Conservation (phyloP, 163 green algal genomes). For the Scenedesmus sp. region DNA sequence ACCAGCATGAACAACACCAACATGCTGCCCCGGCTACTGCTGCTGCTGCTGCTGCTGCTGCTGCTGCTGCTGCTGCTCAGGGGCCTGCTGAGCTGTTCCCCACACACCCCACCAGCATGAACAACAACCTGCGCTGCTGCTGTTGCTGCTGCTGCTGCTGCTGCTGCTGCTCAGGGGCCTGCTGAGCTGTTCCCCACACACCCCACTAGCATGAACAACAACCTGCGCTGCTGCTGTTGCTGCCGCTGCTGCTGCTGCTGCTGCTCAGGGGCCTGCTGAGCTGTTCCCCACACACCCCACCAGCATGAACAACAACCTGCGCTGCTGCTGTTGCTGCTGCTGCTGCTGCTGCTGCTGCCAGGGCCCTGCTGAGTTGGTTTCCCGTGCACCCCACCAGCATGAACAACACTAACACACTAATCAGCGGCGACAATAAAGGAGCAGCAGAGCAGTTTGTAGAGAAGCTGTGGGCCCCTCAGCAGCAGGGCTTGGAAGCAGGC, state of each 20-base stretch:
- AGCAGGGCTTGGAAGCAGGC: constrained; percentile 24
- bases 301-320: constrained; percentile 85
- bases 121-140: constrained; percentile 71
- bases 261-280: background rate
- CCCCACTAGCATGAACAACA: constrained; percentile 92
- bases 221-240: no score
- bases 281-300: constrained; percentile 71
- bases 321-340: no score
- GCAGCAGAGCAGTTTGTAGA: constrained; percentile 81
- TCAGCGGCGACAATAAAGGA: constrained; percentile 92
- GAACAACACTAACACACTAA: constrained; percentile 92
- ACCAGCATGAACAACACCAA: constrained; percentile 90
- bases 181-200: constrained; percentile 46
- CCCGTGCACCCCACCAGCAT: constrained; percentile 90
- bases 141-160: background rate
- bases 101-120: constrained; percentile 85
- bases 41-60: background rate
- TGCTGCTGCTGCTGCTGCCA: constrained; percentile 36
- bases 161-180: background rate
- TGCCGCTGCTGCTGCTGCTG: background rate
- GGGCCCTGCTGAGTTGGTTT: constrained; percentile 80
- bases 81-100: background rate
- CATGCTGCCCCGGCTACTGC: no score
- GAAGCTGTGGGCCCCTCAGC: constrained; percentile 55
- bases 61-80: background rate